These are phyloP conservation scores for Lizonia empirigonia DNA, from an alignment of 2,329 filamentous ascomycete species.

Conservation along the genomic window DNA sequence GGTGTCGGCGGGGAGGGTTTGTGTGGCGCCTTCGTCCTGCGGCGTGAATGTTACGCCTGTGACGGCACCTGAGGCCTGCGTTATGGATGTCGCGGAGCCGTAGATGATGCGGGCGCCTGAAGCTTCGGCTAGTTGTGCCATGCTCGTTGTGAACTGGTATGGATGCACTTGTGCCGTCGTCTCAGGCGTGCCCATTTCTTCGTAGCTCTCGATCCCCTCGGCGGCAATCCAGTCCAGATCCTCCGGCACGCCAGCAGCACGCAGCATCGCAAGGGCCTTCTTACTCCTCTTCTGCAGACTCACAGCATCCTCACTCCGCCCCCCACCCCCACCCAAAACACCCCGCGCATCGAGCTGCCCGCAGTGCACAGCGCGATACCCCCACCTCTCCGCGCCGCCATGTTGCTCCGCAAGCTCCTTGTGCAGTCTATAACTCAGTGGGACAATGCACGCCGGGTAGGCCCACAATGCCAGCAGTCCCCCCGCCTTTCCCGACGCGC, in stretches of 20 bases:
- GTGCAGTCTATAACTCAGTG: slow-evolving; percentile 83
- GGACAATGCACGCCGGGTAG: slow-evolving; percentile 82
- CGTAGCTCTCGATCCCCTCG: slow-evolving; percentile 70
- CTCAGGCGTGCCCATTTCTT: slow-evolving; percentile 78
- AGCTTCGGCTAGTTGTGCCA: slow-evolving; percentile 75
- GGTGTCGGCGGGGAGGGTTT: slow-evolving; percentile 58
- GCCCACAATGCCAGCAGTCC: slow-evolving; percentile 91
- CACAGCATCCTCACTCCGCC: slow-evolving; percentile 44
- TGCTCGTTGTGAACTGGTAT: slow-evolving; percentile 83
- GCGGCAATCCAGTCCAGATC: slow-evolving; percentile 85
- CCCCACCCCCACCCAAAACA: slow-evolving; percentile 39
- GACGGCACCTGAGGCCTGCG: slow-evolving; percentile 61
- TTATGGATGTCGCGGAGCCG: slow-evolving; percentile 72
- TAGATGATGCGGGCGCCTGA: slow-evolving; percentile 64
- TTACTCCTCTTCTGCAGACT: slow-evolving; percentile 62
- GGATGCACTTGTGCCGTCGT: slow-evolving; percentile 96
- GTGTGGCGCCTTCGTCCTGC: slow-evolving; percentile 52
- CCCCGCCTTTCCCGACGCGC: slow-evolving; percentile 92
- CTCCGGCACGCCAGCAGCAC: slow-evolving; percentile 68
- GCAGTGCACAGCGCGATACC: slow-evolving; percentile 79
- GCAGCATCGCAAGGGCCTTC: slow-evolving; percentile 57
- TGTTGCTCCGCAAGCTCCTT: slow-evolving; percentile 84
- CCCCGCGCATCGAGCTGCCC: slow-evolving; percentile 66
- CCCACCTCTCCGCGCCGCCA: slow-evolving; percentile 78
- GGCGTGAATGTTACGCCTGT: slow-evolving; percentile 67